Evolutionary conservation across 495 filamentous ascomycete genomes (phyloP), one percentile per base, ranked within the genome.

Genomic region (Lichina pygmaea): DNA sequence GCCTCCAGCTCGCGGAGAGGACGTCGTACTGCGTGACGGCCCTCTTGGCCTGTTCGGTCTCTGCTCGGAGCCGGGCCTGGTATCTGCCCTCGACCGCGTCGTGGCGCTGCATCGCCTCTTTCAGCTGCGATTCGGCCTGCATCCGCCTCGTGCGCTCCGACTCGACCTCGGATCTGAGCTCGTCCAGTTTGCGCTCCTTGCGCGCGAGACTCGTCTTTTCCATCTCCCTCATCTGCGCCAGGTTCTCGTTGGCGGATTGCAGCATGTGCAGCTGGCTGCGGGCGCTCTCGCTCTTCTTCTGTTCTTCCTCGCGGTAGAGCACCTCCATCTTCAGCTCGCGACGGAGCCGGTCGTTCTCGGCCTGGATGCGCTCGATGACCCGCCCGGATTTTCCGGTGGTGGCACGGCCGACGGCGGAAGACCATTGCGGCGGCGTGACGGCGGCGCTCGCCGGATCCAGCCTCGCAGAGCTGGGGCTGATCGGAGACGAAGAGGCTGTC

Each of bases 331-430:
- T 69, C 45, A 84, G 69, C 49, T 93, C 85, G 38, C 85, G 74
- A 48, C 75, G 81, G 41, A 91, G 62, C 31, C 76, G 71, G 44
- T 92, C 86, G 52, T 86, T 89, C 51, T 94, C 86, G 34, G 77
- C 79, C 60, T 89, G 83, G 34, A 94, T 58, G 46, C 73, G 72
- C 56, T 93, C 84, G 53, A 94, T 93, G 11, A 94, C 85, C 11
- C 85, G 72, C n/a, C 85, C 84, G 2, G 80, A 89, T 61, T 93
- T 93, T 47, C 85, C 85, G 0, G 80, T 71, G 8, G 73, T 74
- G 32, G 82, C 82, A 45, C 80, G 74, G 38, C 82, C 82, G 37
- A 86, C 71, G 0, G 79, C 77, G 8, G 72, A 66, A 49, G 78
- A 79, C 81, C 80, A 86, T 55, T 47, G 52, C 41, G 45, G 45